These are phyloP conservation scores for Apiospora marii DNA, from an alignment of 2,329 filamentous ascomycete species.

Conservation along the genomic window DNA sequence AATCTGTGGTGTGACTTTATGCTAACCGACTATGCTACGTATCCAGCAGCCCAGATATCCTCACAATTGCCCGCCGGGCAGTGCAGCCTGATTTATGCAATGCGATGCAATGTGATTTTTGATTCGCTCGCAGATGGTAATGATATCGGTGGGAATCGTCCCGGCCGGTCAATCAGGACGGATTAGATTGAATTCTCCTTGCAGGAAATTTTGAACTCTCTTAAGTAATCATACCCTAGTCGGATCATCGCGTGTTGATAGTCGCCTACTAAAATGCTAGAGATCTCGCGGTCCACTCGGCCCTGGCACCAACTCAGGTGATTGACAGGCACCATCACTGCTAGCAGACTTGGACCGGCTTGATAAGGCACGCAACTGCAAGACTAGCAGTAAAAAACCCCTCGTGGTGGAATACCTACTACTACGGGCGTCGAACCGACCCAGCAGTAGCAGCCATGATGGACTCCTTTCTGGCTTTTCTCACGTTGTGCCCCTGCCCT, in stretches of 20 bases:
- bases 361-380: not conserved
- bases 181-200: not conserved
- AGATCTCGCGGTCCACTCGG: not conserved
- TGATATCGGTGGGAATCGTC: not conserved
- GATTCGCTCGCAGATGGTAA: not conserved
- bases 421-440: not conserved
- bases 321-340: slow-evolving; percentile 7
- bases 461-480: slow-evolving; percentile 16
- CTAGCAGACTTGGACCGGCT: not conserved
- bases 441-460: not conserved
- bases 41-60: too few species aligned
- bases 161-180: not conserved
- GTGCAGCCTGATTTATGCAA: not conserved
- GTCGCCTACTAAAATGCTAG: slow-evolving; percentile 1
- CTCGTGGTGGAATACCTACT: not conserved
- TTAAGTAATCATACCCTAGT: slow-evolving; percentile 4
- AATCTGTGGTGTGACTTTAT: not conserved
- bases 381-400: not conserved
- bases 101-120: not conserved
- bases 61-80: not conserved
- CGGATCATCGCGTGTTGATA: slow-evolving; percentile 4
- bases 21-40: not conserved
- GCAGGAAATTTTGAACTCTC: not conserved
- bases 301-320: not conserved
- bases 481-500: slow-evolving; percentile 14